A percentile compares a stretch with the other conserved stretches of the same genome.
phyloP scores from a whole-genome alignment of 2,329 filamentous ascomycete species.

The Gnomoniopsis smithogilvyi region DNA sequence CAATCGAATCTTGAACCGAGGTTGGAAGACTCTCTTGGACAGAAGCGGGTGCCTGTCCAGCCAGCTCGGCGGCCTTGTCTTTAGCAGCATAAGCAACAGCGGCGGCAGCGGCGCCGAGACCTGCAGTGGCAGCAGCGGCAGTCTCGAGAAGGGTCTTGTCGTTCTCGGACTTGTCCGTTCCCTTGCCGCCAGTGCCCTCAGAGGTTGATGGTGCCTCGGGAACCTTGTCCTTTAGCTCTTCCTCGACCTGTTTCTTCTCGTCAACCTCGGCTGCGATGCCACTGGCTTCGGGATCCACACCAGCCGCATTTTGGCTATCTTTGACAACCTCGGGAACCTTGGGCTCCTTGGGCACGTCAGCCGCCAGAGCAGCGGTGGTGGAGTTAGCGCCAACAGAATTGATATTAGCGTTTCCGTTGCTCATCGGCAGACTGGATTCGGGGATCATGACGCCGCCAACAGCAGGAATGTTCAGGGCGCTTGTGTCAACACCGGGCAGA shows the following conservation, averaged over 20 bases:
- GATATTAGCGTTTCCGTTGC: slow-evolving; percentile 42
- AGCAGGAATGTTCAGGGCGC: slow-evolving; percentile 43
- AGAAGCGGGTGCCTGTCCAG: slow-evolving; percentile 49
- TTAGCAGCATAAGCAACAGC: slow-evolving; percentile 25
- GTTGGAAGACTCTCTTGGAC: slow-evolving; percentile 50
- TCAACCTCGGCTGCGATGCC: slow-evolving; percentile 61
- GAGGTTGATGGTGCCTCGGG: slow-evolving; percentile 56
- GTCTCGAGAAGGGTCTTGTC: slow-evolving; percentile 39
- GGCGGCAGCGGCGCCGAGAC: slow-evolving; percentile 29
- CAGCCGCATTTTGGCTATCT: slow-evolving; percentile 67
- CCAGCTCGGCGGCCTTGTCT: slow-evolving; percentile 35
- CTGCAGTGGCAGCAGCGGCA: slow-evolving; percentile 30
- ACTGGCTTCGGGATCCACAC: slow-evolving; percentile 64
- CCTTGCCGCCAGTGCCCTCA: slow-evolving; percentile 50
- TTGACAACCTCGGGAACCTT: slow-evolving; percentile 63
- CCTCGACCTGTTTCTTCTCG: slow-evolving; percentile 69
- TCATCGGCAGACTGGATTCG: slow-evolving; percentile 75
- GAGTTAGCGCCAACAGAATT: slow-evolving; percentile 52
- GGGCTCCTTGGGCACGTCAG: slow-evolving; percentile 58
- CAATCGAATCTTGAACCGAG: slow-evolving; percentile 46
- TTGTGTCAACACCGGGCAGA: slow-evolving; percentile 47
- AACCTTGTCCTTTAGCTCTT: slow-evolving; percentile 67
- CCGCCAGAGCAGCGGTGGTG: slow-evolving; percentile 68
- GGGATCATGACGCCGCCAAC: slow-evolving; percentile 67
- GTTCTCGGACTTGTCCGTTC: slow-evolving; percentile 50